A percentile compares a stretch with the other conserved stretches of the same genome.
These are phyloP conservation scores for Cubamyces lactineus DNA, from an alignment of 768 basidiomycete genomes.

Conservation along the genomic window DNA sequence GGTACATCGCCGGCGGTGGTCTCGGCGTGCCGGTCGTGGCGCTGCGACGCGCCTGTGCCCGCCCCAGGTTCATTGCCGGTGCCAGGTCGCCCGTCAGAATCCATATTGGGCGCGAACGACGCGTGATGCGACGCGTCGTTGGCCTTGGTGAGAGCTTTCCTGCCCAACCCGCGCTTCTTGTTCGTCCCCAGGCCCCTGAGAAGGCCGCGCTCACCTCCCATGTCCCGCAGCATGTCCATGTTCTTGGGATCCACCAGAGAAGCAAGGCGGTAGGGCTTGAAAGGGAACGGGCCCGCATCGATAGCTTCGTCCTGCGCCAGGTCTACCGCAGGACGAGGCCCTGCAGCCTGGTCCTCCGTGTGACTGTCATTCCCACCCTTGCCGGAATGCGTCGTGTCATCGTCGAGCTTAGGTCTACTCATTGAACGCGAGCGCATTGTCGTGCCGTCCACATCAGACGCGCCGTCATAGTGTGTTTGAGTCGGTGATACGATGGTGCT, in stretches of 20 bases:
- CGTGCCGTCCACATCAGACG: constrained; percentile 31
- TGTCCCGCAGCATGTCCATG: constrained; percentile 58
- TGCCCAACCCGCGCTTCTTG: constrained; percentile 47
- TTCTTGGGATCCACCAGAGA: constrained; percentile 90
- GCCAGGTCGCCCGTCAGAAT: constrained; percentile 23
- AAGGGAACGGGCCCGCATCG: constrained; percentile 73
- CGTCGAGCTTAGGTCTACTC: constrained; percentile 19
- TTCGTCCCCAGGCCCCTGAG: constrained; percentile 77
- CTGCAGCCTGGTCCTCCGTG: constrained; percentile 28
- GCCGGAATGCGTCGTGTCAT: background rate
- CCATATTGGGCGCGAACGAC: constrained; percentile 4
- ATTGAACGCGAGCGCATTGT: constrained; percentile 27
- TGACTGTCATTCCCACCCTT: constrained; percentile 14
- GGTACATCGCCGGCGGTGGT: constrained; percentile 25
- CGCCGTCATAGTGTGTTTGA: constrained; percentile 43
- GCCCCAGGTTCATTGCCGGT: constrained; percentile 30
- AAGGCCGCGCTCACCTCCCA: constrained; percentile 75
- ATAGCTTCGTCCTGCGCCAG: constrained; percentile 46
- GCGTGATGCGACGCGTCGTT: constrained; percentile 14
- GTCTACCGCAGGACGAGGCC: constrained; percentile 35
- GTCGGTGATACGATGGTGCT: constrained; percentile 43
- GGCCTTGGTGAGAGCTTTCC: constrained; percentile 18
- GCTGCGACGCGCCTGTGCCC: constrained; percentile 38
- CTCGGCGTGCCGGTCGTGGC: constrained; percentile 33
- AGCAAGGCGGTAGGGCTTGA: constrained; percentile 77